phyloP scores from a whole-genome alignment of 306 rosid genomes.

The Gastrolobium bilobum region DNA sequence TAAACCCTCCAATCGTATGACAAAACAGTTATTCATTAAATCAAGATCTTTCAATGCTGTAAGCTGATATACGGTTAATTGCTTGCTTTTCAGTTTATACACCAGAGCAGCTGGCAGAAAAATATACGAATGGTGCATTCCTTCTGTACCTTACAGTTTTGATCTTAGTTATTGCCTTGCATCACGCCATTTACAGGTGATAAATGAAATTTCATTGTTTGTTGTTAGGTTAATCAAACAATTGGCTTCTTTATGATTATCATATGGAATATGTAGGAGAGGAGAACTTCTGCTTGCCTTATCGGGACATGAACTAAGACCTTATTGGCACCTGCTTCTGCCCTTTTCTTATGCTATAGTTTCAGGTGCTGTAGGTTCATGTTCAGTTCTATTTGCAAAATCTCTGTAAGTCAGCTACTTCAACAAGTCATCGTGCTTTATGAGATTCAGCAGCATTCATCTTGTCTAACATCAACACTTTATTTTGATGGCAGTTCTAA shows the following conservation, averaged over 20 bases:
- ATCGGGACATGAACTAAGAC: conserved; percentile 84
- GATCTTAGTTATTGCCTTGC: conserved; percentile 77
- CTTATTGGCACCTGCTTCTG: conserved; percentile 87
- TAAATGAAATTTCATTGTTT: conserved; percentile 30
- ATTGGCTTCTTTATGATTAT: conserved; percentile 33
- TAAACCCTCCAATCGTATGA: background rate
- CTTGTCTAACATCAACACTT: conserved; percentile 3
- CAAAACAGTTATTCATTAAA: background rate
- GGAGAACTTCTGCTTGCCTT: conserved; percentile 77
- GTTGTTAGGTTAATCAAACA: conserved; percentile 29
- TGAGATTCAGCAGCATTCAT: background rate
- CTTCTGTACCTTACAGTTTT: conserved; percentile 84
- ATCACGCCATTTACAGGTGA: conserved; percentile 89
- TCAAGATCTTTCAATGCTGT: conserved; percentile 5
- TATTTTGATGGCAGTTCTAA: conserved; percentile 68
- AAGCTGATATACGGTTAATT: conserved; percentile 41
- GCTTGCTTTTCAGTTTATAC: conserved; percentile 83
- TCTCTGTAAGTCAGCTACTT: conserved; percentile 83
- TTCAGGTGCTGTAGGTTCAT: conserved; percentile 98
- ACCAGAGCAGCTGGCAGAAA: conserved; percentile 93
- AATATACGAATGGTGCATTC: conserved; percentile 84
- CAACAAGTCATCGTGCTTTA: conserved; percentile 37
- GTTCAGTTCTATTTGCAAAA: conserved; percentile 97
- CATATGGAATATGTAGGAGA: conserved; percentile 67
- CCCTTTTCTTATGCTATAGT: conserved; percentile 98